phyloP scores from a whole-genome alignment of 2,329 filamentous ascomycete genomes.

The Lizonia empirigonia region DNA sequence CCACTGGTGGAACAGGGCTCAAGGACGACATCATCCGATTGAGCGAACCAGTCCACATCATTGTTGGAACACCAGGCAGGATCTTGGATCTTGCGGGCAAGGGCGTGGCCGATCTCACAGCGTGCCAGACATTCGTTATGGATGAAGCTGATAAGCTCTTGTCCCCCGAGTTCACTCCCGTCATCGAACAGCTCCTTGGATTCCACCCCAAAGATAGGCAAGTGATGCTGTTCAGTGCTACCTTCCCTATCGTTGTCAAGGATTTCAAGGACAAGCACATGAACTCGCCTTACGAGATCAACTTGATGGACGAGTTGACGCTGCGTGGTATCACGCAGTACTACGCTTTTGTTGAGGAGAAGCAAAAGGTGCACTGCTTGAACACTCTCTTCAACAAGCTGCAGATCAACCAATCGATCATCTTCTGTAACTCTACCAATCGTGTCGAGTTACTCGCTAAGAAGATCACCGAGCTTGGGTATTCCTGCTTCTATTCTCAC shows the following conservation, averaged over 20 bases:
- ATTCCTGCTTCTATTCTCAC: conserved; percentile 99
- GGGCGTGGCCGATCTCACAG: conserved; percentile 91
- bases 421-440: conserved; percentile 99
- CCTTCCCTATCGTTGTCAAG: conserved; percentile 96
- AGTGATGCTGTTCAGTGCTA: conserved; percentile 99
- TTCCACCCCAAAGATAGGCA: conserved; percentile 98
- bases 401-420: conserved; percentile 99
- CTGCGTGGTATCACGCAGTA: conserved; percentile 98
- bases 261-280: conserved; percentile 99
- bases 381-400: conserved; percentile 99
- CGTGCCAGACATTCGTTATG: conserved; percentile 99
- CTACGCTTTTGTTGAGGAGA: conserved; percentile 98
- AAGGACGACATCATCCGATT: conserved; percentile 97
- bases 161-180: conserved; percentile 94
- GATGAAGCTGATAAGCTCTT: conserved; percentile 98
- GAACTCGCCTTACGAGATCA: conserved; percentile 95
- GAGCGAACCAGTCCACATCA: conserved; percentile 92
- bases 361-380: conserved; percentile 97
- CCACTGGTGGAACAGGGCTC: conserved; percentile 91
- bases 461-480: conserved; percentile 98
- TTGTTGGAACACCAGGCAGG: conserved; percentile 94
- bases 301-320: conserved; percentile 98
- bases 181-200: conserved; percentile 92
- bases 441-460: conserved; percentile 96
- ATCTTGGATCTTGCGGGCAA: conserved; percentile 97